A percentile compares a stretch with the other conserved stretches of the same genome.
Evolutionary conservation across 2,329 filamentous ascomycete species (phyloP).

Genomic region (Intubia oerlemansii): DNA sequence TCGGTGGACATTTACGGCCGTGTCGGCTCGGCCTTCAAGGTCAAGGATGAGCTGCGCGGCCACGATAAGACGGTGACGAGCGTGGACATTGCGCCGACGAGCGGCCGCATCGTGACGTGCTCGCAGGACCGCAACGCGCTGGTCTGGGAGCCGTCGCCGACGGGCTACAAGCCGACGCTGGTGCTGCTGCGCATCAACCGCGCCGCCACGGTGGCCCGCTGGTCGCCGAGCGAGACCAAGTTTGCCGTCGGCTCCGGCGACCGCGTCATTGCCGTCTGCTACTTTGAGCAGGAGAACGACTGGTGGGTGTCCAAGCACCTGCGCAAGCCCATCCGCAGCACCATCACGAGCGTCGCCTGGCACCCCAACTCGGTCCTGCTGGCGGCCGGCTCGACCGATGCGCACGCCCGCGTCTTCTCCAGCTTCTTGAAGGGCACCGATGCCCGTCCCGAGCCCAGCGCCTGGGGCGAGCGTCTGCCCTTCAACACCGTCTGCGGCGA

Average conservation of each 20-base stretch:
- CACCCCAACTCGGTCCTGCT: conserved; percentile 94
- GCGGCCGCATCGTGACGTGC: conserved; percentile 88
- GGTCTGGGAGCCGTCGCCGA: conserved; percentile 87
- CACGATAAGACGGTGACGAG: conserved; percentile 95
- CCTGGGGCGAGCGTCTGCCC: conserved; percentile 86
- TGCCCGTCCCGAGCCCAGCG: conserved; percentile 59
- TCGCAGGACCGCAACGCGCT: conserved; percentile 96
- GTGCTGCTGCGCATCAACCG: conserved; percentile 94
- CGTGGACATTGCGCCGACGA: conserved; percentile 81
- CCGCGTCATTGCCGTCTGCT: conserved; percentile 87
- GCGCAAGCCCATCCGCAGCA: conserved; percentile 96
- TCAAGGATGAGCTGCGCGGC: conserved; percentile 83
- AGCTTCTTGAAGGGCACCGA: conserved; percentile 94
- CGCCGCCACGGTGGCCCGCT: conserved; percentile 88
- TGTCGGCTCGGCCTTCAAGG: conserved; percentile 51
- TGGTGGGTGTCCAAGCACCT: conserved; percentile 99
- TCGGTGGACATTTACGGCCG: conserved; percentile 71
- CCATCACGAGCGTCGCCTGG: conserved; percentile 87
- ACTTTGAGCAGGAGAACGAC: conserved; percentile 98
- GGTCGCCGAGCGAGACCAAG: conserved; percentile 92
- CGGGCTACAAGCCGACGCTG: conserved; percentile 89
- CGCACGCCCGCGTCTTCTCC: conserved; percentile 84
- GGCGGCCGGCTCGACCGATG: conserved; percentile 90
- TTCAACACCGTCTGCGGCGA: conserved; percentile 99
- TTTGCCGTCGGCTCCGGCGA: conserved; percentile 95